Evolutionary conservation across 768 basidiomycete species (phyloP), one percentile per base, ranked within the genome.

Genomic region (Rhodotorula toruloides): DNA sequence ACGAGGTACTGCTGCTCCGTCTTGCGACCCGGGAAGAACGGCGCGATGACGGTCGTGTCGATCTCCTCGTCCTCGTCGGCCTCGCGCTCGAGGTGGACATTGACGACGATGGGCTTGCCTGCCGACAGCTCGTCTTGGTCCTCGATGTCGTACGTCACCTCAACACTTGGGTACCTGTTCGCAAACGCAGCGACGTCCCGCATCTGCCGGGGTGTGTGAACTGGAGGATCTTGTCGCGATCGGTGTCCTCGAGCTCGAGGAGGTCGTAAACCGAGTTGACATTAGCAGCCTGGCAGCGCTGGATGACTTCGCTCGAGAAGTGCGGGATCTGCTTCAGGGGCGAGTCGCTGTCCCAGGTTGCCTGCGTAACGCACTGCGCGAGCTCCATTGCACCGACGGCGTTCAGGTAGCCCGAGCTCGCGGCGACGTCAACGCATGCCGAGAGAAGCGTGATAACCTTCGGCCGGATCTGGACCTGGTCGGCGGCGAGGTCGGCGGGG

Each of bases 361-460:
- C 91, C 77, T 98, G 96, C n/a, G n/a, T n/a, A 9, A 97, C 90
- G 77, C 91, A 93, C 94, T 98, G 96, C 14, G 90, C 90, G 53
- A 98, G 79, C 78, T 99, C 94, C 96, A 98, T 98, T 0, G 93
- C 93, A 39, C 91, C 89, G 31, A 97, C 79, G 1, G 94, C 96
- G 74, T 86, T 93, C 73, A 98, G 78, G 88, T 88, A 94, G 3
- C 89, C 91, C 74, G 96, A 97, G 42, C 90, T 92, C 4, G 90
- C 92, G 91, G 98, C 92, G 63, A 98, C 94, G 75, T 97, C 93
- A 39, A 98, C 92, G 74, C 91, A 94, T 2, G 94, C 94, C 16
- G 91, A 91, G 40, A 71, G 63, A 21, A 70, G 67, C 43, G 91
- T 93, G 72, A 96, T 81, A 29, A 93, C 87, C 78, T 93, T 97